Evolutionary conservation across 768 basidiomycete genomes (phyloP).

Genomic region (Butyriboletus loyo): DNA sequence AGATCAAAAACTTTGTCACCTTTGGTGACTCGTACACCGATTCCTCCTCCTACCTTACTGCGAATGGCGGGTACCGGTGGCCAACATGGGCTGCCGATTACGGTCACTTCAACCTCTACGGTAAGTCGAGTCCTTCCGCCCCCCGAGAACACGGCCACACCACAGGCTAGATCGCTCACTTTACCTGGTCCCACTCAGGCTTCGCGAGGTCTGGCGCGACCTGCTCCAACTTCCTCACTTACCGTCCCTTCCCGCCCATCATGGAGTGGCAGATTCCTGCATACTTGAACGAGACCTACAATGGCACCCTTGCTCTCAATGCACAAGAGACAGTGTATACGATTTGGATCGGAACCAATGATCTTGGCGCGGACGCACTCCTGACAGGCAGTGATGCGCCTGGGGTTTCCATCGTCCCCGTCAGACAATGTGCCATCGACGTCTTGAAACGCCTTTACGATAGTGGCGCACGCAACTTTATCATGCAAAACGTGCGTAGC

Average conservation of each 20-base stretch:
- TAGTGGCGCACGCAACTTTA: constrained; percentile 60
- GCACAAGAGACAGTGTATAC: constrained; percentile 55
- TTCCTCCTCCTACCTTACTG: constrained; percentile 33
- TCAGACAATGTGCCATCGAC: constrained; percentile 54
- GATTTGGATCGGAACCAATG: constrained; percentile 69
- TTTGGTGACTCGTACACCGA: constrained; percentile 71
- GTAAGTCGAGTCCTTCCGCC: constrained; percentile 21
- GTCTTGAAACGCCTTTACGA: constrained; percentile 57
- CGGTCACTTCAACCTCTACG: constrained; percentile 49
- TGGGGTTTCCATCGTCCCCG: constrained; percentile 55
- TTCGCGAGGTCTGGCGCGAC: constrained; percentile 63
- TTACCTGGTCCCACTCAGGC: background rate
- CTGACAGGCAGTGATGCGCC: constrained; percentile 46
- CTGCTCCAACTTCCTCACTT: constrained; percentile 62
- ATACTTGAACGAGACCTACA: constrained; percentile 43
- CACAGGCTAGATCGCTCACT: background rate
- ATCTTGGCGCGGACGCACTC: constrained; percentile 54
- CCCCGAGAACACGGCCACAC: too few species aligned
- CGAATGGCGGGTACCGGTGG: constrained; percentile 51
- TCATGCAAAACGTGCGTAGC: constrained; percentile 61
- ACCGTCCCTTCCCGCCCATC: constrained; percentile 54
- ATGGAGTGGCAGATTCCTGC: constrained; percentile 47
- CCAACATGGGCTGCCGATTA: constrained; percentile 59
- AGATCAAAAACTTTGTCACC: constrained; percentile 63
- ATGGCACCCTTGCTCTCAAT: constrained; percentile 36